Conservation (phyloP, 2,329 filamentous ascomycete genomes). For the Diaporthe caulivora region DNA sequence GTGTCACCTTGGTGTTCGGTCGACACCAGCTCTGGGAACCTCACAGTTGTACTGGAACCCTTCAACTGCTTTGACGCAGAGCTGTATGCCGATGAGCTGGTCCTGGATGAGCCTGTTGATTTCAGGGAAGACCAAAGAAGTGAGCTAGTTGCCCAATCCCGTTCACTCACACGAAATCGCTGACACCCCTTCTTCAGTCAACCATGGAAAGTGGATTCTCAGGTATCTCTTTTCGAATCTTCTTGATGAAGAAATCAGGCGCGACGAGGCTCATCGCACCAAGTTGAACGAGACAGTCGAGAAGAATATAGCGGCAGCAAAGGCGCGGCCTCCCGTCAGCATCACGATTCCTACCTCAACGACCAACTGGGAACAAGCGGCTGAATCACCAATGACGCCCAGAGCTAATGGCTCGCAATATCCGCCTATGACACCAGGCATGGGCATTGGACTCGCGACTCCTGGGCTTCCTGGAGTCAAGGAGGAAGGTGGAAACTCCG, state of each 20-base stretch:
- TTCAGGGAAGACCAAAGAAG: slow-evolving; percentile 95
- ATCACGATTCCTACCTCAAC: slow-evolving; percentile 59
- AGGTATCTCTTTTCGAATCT: slow-evolving; percentile 91
- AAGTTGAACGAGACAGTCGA: slow-evolving; percentile 74
- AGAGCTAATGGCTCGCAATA: slow-evolving; percentile 74
- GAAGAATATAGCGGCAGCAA: slow-evolving; percentile 67
- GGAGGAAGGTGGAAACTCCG: slow-evolving; percentile 54
- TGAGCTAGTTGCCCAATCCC: slow-evolving; percentile 56
- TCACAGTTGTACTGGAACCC: slow-evolving; percentile 91
- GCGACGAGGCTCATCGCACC: slow-evolving; percentile 81
- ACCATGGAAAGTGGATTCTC: slow-evolving; percentile 95
- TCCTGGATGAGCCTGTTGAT: slow-evolving; percentile 78
- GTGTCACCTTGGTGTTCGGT: slow-evolving; percentile 97
- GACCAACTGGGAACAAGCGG: slow-evolving; percentile 53
- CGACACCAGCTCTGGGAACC: slow-evolving; percentile 90
- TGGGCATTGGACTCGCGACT: slow-evolving; percentile 83
- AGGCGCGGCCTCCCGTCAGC: slow-evolving; percentile 70
- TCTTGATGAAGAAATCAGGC: slow-evolving; percentile 89
- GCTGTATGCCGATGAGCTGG: slow-evolving; percentile 92
- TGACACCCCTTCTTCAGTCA: slow-evolving; percentile 68
- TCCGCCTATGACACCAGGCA: slow-evolving; percentile 77
- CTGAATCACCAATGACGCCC: slow-evolving; percentile 64
- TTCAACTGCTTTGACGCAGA: slow-evolving; percentile 98
- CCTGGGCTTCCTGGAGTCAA: slow-evolving; percentile 68
- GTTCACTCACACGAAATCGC: slow-evolving; percentile 38